These are phyloP conservation scores for Fusarium marasasianum DNA, from an alignment of 2,329 filamentous ascomycete genomes.

Conservation along the genomic window DNA sequence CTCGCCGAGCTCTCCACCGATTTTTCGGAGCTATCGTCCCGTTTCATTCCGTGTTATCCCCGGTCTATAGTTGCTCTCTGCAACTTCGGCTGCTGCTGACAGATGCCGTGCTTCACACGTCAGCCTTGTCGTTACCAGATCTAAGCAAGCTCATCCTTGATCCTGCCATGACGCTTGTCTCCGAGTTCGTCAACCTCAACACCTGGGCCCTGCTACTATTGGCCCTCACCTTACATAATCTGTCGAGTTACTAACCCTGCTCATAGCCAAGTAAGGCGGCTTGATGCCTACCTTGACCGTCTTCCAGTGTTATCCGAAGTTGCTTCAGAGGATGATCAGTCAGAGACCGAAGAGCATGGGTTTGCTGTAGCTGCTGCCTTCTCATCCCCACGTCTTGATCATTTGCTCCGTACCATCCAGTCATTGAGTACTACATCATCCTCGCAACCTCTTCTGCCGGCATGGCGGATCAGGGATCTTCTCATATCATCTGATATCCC, in stretches of 20 bases:
- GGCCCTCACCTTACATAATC: conserved; percentile 1
- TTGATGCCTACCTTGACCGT: conserved; percentile 73
- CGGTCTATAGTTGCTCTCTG: conserved; percentile 5
- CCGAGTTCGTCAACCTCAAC: conserved; percentile 41
- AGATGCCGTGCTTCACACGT: conserved; percentile 22
- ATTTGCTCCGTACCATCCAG: conserved; percentile 74
- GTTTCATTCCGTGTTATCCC: conserved; percentile 4
- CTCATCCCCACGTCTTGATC: conserved; percentile 64
- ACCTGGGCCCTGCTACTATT: neutral
- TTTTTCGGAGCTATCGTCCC: conserved; percentile 10
- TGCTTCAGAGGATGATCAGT: conserved; percentile 54
- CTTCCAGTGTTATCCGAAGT: conserved; percentile 56
- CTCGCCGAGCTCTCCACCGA: conserved; percentile 24
- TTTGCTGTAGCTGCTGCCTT: conserved; percentile 54
- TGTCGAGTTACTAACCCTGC: conserved; percentile 27
- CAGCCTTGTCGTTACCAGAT: conserved; percentile 17
- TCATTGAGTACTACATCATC: conserved; percentile 75
- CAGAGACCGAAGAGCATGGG: conserved; percentile 48
- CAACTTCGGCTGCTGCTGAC: conserved; percentile 16
- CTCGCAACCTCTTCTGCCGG: conserved; percentile 68
- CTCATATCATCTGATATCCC: conserved; percentile 71
- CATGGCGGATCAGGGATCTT: conserved; percentile 67
- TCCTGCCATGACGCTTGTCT: conserved; percentile 43
- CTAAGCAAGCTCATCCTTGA: conserved; percentile 20
- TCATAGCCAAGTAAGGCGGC: conserved; percentile 66